Conservation (phyloP, 2,329 filamentous ascomycete genomes). For the Ophiostoma australiae region DNA sequence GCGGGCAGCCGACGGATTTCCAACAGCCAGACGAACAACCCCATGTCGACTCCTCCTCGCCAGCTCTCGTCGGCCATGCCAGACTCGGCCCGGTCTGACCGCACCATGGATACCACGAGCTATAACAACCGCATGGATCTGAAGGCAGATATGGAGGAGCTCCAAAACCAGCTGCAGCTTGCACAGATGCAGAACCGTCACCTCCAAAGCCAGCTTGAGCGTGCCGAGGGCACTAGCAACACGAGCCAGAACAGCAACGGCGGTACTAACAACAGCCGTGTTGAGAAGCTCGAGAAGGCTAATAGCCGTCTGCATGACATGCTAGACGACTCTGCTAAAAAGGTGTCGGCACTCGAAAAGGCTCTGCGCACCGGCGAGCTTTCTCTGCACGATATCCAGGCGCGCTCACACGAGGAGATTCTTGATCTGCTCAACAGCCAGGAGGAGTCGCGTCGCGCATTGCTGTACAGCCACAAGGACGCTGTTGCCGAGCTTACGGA, state of each 20-base stretch:
- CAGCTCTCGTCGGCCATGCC: conserved; percentile 58
- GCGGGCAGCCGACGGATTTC: conserved; percentile 59
- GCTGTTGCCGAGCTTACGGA: conserved; percentile 80
- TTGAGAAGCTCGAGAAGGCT: conserved; percentile 87
- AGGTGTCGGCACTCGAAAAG: conserved; percentile 83
- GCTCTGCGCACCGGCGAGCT: conserved; percentile 82
- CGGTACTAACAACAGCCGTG: conserved; percentile 42
- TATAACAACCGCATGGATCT: conserved; percentile 88
- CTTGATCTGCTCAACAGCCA: conserved; percentile 89
- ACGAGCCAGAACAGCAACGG: conserved; percentile 35
- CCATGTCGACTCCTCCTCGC: conserved; percentile 60
- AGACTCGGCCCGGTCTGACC: conserved; percentile 79
- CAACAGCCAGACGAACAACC: conserved; percentile 43
- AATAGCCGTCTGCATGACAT: conserved; percentile 90
- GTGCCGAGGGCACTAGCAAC: conserved; percentile 56
- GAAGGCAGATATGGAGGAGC: conserved; percentile 81
- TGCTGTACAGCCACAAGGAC: conserved; percentile 80
- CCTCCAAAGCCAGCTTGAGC: conserved; percentile 79
- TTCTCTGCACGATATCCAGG: conserved; percentile 83
- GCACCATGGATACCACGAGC: conserved; percentile 74
- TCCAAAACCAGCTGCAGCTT: conserved; percentile 91
- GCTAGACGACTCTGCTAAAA: conserved; percentile 89
- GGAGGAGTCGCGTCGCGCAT: conserved; percentile 76
- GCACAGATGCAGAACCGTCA: conserved; percentile 94
- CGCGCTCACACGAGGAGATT: conserved; percentile 89